These are phyloP conservation scores for Debaryomyces fabryi DNA, from an alignment of 1,139 yeast genomes.

Conservation along the genomic window DNA sequence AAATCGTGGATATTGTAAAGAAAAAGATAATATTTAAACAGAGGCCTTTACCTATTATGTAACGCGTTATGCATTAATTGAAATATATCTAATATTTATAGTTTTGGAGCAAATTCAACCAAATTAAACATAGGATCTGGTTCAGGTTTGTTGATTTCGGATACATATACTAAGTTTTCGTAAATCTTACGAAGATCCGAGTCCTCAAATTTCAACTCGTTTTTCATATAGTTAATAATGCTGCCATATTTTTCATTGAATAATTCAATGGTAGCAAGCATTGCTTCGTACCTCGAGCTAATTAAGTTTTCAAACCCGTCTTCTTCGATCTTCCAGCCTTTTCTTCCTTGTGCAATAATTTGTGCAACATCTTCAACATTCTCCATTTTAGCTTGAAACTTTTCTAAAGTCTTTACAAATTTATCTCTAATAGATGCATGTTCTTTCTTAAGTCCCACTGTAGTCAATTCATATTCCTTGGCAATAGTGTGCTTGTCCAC, in stretches of 20 bases:
- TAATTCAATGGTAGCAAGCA: conserved; percentile 63
- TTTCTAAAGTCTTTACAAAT: conserved; percentile 33
- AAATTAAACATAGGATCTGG: conserved; percentile 2
- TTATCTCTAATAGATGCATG: conserved; percentile 39
- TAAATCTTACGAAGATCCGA: conserved; percentile 55
- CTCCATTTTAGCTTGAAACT: conserved; percentile 30
- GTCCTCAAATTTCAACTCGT: conserved; percentile 47
- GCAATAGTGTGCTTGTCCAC: conserved; percentile 69
- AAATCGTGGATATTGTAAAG: conserved; percentile 59
- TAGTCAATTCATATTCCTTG: conserved; percentile 68
- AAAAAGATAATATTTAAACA: conserved; percentile 62
- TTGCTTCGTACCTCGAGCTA: conserved; percentile 70
- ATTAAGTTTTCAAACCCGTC: conserved; percentile 60
- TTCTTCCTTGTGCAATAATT: conserved; percentile 36
- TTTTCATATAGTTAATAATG: conserved; percentile 56
- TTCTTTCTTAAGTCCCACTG: conserved; percentile 61
- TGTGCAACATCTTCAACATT: conserved; percentile 31
- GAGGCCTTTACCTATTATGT: conserved; percentile 78
- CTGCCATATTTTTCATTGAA: conserved; percentile 56
- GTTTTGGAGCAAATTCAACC: conserved; percentile 12
- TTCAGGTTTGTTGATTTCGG: background rate
- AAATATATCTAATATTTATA: background rate
- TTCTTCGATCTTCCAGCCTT: conserved; percentile 42
- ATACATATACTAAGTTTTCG: conserved; percentile 37
- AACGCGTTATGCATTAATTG: conserved; percentile 12